Base-by-base conservation (phyloP, 768 basidiomycete genomes). In the Rubroboletus satanas region DNA sequence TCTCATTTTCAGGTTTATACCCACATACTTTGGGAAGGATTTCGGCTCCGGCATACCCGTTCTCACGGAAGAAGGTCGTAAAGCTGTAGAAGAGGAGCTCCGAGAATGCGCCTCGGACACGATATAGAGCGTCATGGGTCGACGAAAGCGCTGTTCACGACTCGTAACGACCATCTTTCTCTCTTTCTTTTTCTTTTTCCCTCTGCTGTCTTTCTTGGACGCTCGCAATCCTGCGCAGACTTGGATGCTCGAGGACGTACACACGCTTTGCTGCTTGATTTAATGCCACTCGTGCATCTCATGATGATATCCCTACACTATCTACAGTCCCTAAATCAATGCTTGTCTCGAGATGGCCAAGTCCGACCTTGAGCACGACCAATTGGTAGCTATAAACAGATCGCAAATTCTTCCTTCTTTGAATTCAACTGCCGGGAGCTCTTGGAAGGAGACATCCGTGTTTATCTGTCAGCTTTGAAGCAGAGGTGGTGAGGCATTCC, bases 11-110 rank as follows among this genome's bases (percentile, higher is more conserved):
- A 88, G 91, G 59, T 92, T 91, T 68, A 75, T 83, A 50, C 84
- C 94, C 28, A 66, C 67, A 36, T 93, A 86, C 71, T 96, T 98
- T 63, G 87, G 87, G 64, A 74, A 78, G 51, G 83, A 88, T 49
- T 75, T 85, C 49, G 77, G 75, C 33, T 77, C 78, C 11, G 95
- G 95, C 12, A 77, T 80, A 52, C 83, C 93, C 2, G 66, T 57
- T 17, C 77, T 98, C 18, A 91, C 90, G 0, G 76, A 73, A 1
- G 87, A 79, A 41, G 95, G 95, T 6, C 69, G 73, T 52, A 75
- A 79, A 61, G 90, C 88, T 2, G 73, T 97, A 14, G 81, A 90
- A 67, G 86, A 88, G 56, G 91, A 95, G 65, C 63, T 89, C 8
- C 52, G 33, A 21, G 69, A 70, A 44, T 46, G 50, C 12, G 6